Evolutionary conservation across 768 basidiomycete species (phyloP), one percentile per base, ranked within the genome.

Genomic region (Kwoniella bestiolae): DNA sequence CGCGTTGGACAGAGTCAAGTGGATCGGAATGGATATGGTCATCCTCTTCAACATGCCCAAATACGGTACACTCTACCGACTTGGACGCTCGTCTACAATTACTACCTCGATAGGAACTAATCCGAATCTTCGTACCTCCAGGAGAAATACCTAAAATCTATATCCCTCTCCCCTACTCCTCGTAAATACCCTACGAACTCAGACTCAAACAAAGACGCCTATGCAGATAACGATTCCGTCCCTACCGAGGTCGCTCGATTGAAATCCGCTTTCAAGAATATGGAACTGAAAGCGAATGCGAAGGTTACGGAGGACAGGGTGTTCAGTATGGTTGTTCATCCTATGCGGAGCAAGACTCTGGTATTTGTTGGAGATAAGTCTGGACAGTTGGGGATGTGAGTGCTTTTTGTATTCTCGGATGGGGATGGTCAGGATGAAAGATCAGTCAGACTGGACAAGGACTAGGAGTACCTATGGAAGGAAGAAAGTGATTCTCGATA

Each of bases 301-400:
- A 81, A 79, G 56, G 77, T 82, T 55, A 81, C 79, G 11, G 61
- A 73, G 0, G 82, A 83, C n/a, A 71, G 83, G n/a, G 78, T 82
- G 11, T 84, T 80, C 63, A 76, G 73, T 25, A 80, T 84, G 70
- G 66, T 68, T 3, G 77, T 82, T 0, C 83, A 84, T 73, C 83
- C 83, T 1, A 73, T 74, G 35, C 65, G 41, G 35, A 74, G 52
- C 26, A 81, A 79, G 68, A 80, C 68, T 21, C 64, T 84, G 29
- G 79, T 82, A 3, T 77, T 83, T 51, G 76, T 76, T 1, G 82
- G 82, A 12, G 82, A 82, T 50, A 82, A 82, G 67, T 63, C 72
- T 16, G 82, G 82, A 3, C 65, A 70, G 50, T 60, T 82, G 6
- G 81, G 78, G 29, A 79, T 81, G 71, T 80, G 70, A 78, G 79